Evolutionary conservation across 2,329 filamentous ascomycete species (phyloP).

Genomic region (Monilinia aucupariae): DNA sequence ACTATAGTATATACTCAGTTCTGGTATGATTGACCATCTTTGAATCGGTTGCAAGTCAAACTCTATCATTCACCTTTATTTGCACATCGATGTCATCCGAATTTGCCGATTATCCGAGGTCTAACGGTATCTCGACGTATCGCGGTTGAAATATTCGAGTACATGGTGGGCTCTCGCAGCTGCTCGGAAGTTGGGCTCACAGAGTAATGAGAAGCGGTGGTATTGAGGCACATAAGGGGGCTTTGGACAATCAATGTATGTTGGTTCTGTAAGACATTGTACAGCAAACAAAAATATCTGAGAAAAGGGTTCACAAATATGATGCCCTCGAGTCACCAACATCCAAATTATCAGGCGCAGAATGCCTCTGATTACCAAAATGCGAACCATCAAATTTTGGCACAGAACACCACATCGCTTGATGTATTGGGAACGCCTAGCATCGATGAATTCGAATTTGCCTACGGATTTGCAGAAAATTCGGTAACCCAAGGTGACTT

Average conservation of each 20-base stretch:
- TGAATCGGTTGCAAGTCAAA: neutral
- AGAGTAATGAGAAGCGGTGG: slow-evolving; percentile 20
- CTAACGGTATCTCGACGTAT: neutral
- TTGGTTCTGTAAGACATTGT: slow-evolving; percentile 3
- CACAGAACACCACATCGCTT: slow-evolving; percentile 24
- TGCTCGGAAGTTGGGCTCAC: neutral
- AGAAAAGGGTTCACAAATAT: neutral
- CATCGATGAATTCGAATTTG: slow-evolving; percentile 50
- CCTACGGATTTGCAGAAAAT: slow-evolving; percentile 43
- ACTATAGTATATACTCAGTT: neutral
- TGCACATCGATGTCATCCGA: slow-evolving; percentile 5
- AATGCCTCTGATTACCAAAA: slow-evolving; percentile 6
- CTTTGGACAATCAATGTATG: neutral
- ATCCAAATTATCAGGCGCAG: slow-evolving; percentile 10
- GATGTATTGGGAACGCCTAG: slow-evolving; percentile 30
- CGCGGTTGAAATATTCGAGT: neutral
- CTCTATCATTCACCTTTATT: neutral
- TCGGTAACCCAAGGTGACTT: slow-evolving; percentile 35
- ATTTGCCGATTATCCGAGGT: neutral
- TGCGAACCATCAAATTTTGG: slow-evolving; percentile 6
- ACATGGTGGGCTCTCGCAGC: neutral
- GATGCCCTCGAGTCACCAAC: slow-evolving; percentile 4
- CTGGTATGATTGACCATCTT: neutral
- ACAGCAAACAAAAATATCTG: neutral
- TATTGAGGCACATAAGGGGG: neutral